Base-by-base conservation (phyloP, 148 eudicot genomes). In the Selenicereus undatus region DNA sequence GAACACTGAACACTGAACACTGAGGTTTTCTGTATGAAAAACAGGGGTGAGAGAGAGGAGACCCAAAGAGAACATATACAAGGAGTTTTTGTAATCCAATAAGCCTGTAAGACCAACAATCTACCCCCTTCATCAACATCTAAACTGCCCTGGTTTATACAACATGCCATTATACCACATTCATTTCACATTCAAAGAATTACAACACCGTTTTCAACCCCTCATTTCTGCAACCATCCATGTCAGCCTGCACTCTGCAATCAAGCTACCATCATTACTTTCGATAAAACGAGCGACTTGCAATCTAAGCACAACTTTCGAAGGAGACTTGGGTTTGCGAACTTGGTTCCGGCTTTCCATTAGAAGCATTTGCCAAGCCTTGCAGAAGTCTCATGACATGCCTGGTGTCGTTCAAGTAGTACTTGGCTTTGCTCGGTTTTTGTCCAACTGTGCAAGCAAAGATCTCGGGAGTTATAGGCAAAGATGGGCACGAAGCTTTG, bases 391-490 rank as follows among this genome's bases (percentile, higher is more conserved):
- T 76, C 83, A 86, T 76, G 29, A 91, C 95, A 79, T 90, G 86
- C 13, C 8, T 71, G 8, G 89, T 85, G 79, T 90, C 91, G 11
- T 90, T 83, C 30, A 92, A 78, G 82, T 86, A 92, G 83, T 92
- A 92, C 70, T 84, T 88, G 11, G 95, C 95, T 73, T 91, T 91
- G 89, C 95, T 90, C 0, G 95, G 95, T 79, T 91, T 91, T 51
- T 88, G 92, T 65, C 93, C 95, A 18, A 92, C 89, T 0, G 95
- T 92, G 85, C 95, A 92, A 42, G 91, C 85, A n/a, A 88, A 90
- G 17, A 90, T 84, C 80, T 89, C 90, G 0, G 95, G 91, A 52
- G 56, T 43, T 35, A 74, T 68, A 8, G 85, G 78, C 27, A 72
- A 36, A 4, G 86, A 80, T 14, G 85, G 56, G 32, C 75, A 39